Percentiles rank a stretch among this genome's conserved stretches.
phyloP scores from a whole-genome alignment of 2,329 filamentous ascomycete species.

The Exophiala dermatitidis region DNA sequence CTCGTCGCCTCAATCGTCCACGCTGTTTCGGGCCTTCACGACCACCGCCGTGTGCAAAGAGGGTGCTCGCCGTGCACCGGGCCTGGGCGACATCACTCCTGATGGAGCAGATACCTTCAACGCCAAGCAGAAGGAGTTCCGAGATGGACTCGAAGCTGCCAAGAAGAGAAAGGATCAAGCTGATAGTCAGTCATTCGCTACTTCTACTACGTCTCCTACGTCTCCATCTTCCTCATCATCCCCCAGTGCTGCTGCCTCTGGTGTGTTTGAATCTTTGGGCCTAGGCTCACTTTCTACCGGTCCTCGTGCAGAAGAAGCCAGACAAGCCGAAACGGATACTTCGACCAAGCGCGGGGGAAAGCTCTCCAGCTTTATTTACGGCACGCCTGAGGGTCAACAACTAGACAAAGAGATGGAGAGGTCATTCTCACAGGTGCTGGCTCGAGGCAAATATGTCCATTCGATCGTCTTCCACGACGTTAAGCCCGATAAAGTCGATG shows the following conservation, averaged over 20 bases:
- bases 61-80: conserved; percentile 52
- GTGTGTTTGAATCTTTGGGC: conserved; percentile 40
- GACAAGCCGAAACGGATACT: conserved; percentile 52
- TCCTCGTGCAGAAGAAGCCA: conserved; percentile 49
- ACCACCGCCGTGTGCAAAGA: conserved; percentile 41
- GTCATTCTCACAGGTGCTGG: conserved; percentile 89
- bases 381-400: conserved; percentile 89
- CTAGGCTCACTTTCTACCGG: conserved; percentile 55
- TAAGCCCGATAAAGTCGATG: conserved; percentile 88
- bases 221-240: conserved; percentile 32
- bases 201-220: conserved; percentile 30
- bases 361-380: conserved; percentile 85
- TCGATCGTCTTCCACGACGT: conserved; percentile 96
- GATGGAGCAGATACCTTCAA: conserved; percentile 70
- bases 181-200: conserved; percentile 66
- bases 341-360: conserved; percentile 63
- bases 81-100: conserved; percentile 75
- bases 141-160: conserved; percentile 68
- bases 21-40: conserved; percentile 52
- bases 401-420: conserved; percentile 93
- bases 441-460: conserved; percentile 95
- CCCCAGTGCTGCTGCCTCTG: conserved; percentile 29
- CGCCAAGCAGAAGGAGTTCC: conserved; percentile 75
- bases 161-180: conserved; percentile 69
- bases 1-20: conserved; percentile 40